A percentile compares a stretch with the other conserved stretches of the same genome.
phyloP scores from a whole-genome alignment of 306 rosid genomes.

The Cicer yamashitae region DNA sequence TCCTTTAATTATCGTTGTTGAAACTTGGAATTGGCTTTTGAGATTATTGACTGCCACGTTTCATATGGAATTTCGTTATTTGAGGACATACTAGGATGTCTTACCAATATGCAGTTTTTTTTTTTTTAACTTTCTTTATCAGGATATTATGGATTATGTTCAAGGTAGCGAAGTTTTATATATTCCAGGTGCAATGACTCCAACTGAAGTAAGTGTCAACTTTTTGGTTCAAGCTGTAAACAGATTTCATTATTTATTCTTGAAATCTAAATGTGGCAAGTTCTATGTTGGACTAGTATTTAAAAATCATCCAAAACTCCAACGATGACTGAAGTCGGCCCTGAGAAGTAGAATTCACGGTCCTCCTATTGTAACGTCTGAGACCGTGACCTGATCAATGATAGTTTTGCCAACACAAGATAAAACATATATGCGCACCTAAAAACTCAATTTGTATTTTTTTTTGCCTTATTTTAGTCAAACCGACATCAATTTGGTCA shows the following conservation, averaged over 20 bases:
- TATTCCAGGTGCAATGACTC: constrained; percentile 94
- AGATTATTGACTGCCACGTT: constrained; percentile 22
- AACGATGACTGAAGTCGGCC: neutral
- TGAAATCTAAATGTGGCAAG: constrained; percentile 14
- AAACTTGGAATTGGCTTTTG: constrained; percentile 9
- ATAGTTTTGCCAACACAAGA: neutral
- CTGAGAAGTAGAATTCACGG: neutral
- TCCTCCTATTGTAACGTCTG: neutral
- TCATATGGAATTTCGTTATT: constrained; percentile 6
- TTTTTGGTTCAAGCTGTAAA: constrained; percentile 37
- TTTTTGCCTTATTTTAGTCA: neutral
- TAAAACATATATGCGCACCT: neutral
- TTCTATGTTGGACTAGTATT: neutral
- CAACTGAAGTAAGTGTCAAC: constrained; percentile 80
- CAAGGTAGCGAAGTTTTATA: constrained; percentile 62
- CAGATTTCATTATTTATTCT: constrained; percentile 14
- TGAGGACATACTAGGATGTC: constrained; percentile 5
- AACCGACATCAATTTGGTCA: neutral
- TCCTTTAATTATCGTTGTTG: neutral
- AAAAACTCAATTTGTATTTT: neutral
- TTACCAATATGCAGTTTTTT: constrained; percentile 21
- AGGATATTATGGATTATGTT: constrained; percentile 69
- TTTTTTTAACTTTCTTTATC: constrained; percentile 37
- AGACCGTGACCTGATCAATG: neutral
- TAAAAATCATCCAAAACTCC: neutral